A percentile compares a stretch with the other conserved stretches of the same genome.
These are phyloP conservation scores for Plectranthus barbatus DNA, from an alignment of 257 asterid species.

Conservation along the genomic window DNA sequence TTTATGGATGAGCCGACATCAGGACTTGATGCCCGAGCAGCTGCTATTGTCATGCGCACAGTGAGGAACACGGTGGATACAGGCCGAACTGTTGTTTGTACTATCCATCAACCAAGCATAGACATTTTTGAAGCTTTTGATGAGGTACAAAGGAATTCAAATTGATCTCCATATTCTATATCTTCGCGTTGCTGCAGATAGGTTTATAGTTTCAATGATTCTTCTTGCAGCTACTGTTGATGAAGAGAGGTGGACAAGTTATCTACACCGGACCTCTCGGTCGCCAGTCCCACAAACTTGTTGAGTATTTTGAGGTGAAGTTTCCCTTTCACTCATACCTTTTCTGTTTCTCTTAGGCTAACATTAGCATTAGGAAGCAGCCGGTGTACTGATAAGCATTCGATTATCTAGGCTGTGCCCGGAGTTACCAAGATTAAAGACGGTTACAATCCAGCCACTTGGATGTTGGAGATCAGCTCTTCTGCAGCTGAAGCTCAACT, in stretches of 20 bases:
- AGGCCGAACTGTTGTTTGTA: constrained; percentile 84
- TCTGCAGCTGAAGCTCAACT: constrained; percentile 58
- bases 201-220: background rate
- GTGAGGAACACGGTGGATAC: constrained; percentile 83
- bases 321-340: background rate
- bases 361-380: background rate
- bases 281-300: constrained; percentile 46
- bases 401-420: constrained; percentile 38
- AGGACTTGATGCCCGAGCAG: constrained; percentile 90
- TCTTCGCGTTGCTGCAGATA: background rate
- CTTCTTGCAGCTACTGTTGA: constrained; percentile 25
- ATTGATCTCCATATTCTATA: background rate
- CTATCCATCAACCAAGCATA: constrained; percentile 85
- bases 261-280: constrained; percentile 63
- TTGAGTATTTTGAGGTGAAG: constrained; percentile 68
- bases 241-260: constrained; percentile 70
- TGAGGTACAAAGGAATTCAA: constrained; percentile 37
- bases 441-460: constrained; percentile 80
- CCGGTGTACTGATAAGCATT: background rate
- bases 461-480: constrained; percentile 80
- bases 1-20: constrained; percentile 93
- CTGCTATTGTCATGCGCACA: constrained; percentile 83
- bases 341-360: background rate
- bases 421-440: constrained; percentile 69
- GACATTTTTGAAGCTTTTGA: constrained; percentile 89